Evolutionary conservation across 2,329 filamentous ascomycete species (phyloP).

Genomic region (Aurifilum marmelostoma): DNA sequence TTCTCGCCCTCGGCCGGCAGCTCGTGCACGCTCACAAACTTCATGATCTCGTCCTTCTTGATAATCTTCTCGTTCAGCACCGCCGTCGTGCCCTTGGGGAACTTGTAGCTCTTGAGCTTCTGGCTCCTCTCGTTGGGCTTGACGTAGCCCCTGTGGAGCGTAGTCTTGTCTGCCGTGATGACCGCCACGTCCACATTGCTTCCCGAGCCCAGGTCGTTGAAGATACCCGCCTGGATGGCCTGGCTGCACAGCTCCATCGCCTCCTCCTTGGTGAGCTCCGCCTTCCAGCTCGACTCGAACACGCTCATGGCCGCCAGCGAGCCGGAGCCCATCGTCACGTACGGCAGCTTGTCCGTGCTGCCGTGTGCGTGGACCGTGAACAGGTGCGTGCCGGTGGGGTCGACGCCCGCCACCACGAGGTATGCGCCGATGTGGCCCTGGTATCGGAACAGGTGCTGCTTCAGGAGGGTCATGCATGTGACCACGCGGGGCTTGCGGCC

Average conservation of each 20-base stretch:
- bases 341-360: slow-evolving; percentile 96
- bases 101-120: slow-evolving; percentile 93
- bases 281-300: slow-evolving; percentile 95
- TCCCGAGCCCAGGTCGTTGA: slow-evolving; percentile 95
- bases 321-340: slow-evolving; percentile 98
- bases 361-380: slow-evolving; percentile 99
- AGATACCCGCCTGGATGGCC: slow-evolving; percentile 95
- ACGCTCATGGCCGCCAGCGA: slow-evolving; percentile 97
- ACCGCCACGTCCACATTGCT: slow-evolving; percentile 97
- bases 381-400: slow-evolving; percentile 91
- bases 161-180: slow-evolving; percentile 95
- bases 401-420: slow-evolving; percentile 93
- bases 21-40: slow-evolving; percentile 92
- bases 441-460: slow-evolving; percentile 98
- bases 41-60: slow-evolving; percentile 88
- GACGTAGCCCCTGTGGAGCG: slow-evolving; percentile 88
- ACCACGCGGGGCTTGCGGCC: slow-evolving; percentile 96
- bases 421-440: slow-evolving; percentile 98
- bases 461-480: slow-evolving; percentile 99
- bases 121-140: slow-evolving; percentile 87
- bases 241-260: slow-evolving; percentile 83
- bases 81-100: slow-evolving; percentile 89
- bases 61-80: slow-evolving; percentile 96
- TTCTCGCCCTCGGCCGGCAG: slow-evolving; percentile 70
- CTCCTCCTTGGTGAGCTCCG: slow-evolving; percentile 72